Evolutionary conservation across 1,139 yeast species (phyloP), one percentile per base, ranked within the genome.

Genomic region (Candida sanyaensis): DNA sequence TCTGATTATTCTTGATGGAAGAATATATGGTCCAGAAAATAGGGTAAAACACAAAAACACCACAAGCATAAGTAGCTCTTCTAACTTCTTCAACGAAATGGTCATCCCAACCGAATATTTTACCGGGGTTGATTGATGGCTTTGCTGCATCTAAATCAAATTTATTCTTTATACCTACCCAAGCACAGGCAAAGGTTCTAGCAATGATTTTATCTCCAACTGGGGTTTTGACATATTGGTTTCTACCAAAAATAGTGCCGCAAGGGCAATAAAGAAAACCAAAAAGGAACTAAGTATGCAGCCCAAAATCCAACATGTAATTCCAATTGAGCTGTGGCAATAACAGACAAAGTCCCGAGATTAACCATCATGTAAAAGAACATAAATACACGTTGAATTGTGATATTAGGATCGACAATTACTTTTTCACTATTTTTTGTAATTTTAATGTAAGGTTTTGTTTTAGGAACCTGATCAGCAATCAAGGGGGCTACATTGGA

Each of bases 401-500:
- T 71, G 44, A 70, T 58, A 50, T 66, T 68, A 33, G 74, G 74
- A 57, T 71, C 76, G 48, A 64, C 67, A 44, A 71, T 60, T 12
- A 71, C 75, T 45, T 63, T 58, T 53, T 69, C 73, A 41, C 76
- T 75, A n/a, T 61, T 52, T 44, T 67, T 66, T 55, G 69, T 63
- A 34, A 64, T 62, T 47, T 62, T 66, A 43, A 71, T 67, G 23
- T 55, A 52, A 17, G 76, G 75, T 48, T 62, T 65, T 32, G 64
- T 64, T 49, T 68, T 71, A 57, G 77, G 77, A 50, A 73, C 63
- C 69, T 88, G 96, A 60, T 87, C 95, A 45, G 90, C 90, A 63
- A 88, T 80, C 62, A 87, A 74, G 28, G 93, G 93, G 24, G 89
- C 77, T 42, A 87, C 84, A 58, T 87, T 86, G 36, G 92, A 76